Conservation (phyloP, 306 rosid genomes). For the Cicer cuneatum region DNA sequence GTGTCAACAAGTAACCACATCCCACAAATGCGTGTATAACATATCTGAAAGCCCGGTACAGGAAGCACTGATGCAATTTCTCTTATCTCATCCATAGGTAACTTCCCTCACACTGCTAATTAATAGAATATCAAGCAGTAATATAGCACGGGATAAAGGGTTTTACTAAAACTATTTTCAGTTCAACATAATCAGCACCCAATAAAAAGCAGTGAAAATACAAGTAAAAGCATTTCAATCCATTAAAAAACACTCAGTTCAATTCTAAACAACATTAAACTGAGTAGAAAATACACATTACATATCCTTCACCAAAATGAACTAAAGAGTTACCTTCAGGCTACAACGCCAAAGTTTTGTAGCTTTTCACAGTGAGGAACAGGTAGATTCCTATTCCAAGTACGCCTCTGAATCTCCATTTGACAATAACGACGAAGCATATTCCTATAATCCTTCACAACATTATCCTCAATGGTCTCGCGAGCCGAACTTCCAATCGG, state of each 20-base stretch:
- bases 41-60: not conserved
- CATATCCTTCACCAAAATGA: not conserved
- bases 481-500: slow-evolving; percentile 84
- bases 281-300: not conserved
- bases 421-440: slow-evolving; percentile 85
- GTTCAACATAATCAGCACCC: slow-evolving; percentile 21
- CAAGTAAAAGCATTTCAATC: slow-evolving; percentile 17
- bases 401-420: slow-evolving; percentile 79
- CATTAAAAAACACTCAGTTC: not conserved
- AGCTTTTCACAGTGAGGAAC: slow-evolving; percentile 86
- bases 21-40: slow-evolving; percentile 16
- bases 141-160: not conserved
- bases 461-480: slow-evolving; percentile 61
- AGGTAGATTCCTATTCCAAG: slow-evolving; percentile 79
- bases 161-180: slow-evolving; percentile 3
- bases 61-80: not conserved
- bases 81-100: slow-evolving; percentile 1
- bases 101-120: slow-evolving; percentile 17
- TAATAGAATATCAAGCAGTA: slow-evolving; percentile 27
- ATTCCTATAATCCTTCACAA: slow-evolving; percentile 68
- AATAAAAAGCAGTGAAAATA: slow-evolving; percentile 2
- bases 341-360: slow-evolving; percentile 52
- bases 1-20: slow-evolving; percentile 3
- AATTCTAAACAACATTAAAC: slow-evolving; percentile 17
- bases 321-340: slow-evolving; percentile 59